These are phyloP conservation scores for Globisporangium megalacanthum DNA, from an alignment of 352 stramenopile genomes.

Conservation along the genomic window DNA sequence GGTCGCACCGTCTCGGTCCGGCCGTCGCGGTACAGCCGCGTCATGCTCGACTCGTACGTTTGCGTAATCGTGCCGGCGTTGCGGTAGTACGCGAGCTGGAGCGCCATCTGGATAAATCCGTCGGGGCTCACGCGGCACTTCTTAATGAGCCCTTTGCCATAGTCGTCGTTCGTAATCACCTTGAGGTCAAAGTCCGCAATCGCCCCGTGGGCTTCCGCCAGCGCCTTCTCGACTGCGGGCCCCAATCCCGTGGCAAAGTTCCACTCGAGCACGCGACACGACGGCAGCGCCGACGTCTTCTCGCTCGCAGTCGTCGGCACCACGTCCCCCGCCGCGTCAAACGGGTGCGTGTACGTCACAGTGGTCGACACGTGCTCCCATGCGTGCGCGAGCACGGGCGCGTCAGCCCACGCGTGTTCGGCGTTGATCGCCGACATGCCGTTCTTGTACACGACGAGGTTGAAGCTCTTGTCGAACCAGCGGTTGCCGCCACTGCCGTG, in stretches of 20 bases:
- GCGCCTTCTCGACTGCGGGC: conserved; percentile 42
- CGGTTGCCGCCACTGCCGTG: conserved; percentile 89
- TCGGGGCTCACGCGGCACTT: conserved; percentile 93
- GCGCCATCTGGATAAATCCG: conserved; percentile 94
- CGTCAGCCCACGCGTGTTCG: conserved; percentile 93
- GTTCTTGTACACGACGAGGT: conserved; percentile 94
- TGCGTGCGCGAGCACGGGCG: conserved; percentile 79
- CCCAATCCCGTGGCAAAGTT: conserved; percentile 53
- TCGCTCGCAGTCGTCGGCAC: conserved; percentile 39
- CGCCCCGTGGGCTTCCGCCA: conserved; percentile 45
- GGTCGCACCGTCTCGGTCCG: conserved; percentile 92
- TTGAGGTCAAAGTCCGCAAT: conserved; percentile 89
- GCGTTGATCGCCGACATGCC: conserved; percentile 91
- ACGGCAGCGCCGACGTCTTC: conserved; percentile 36
- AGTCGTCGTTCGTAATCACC: conserved; percentile 85
- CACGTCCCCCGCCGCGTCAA: conserved; percentile 47
- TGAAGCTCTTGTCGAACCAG: conserved; percentile 98
- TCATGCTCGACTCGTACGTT: conserved; percentile 98
- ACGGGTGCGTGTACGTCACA: conserved; percentile 44
- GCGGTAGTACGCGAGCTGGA: conserved; percentile 95
- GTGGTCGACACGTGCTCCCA: conserved; percentile 78
- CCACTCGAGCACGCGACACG: conserved; percentile 53
- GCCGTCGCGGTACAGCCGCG: conserved; percentile 93
- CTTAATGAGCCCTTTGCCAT: conserved; percentile 89
- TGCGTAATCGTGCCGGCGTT: conserved; percentile 90